Evolutionary conservation across 441 rosid genomes (phyloP).

Genomic region (Croton setiger): DNA sequence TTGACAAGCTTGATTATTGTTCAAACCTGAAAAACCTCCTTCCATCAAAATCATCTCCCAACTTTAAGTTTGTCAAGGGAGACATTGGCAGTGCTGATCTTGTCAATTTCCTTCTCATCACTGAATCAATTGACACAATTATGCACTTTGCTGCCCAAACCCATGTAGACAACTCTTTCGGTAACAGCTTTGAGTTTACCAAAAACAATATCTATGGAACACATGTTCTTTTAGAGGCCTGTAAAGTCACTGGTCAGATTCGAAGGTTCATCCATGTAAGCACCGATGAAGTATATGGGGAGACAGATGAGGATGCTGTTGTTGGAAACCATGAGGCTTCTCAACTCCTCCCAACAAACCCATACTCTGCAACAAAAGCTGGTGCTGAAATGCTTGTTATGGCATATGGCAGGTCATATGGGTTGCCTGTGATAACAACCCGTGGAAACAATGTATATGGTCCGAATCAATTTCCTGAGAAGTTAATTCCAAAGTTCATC

Average conservation of each 20-base stretch:
- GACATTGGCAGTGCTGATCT: constrained; percentile 59
- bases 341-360: constrained; percentile 56
- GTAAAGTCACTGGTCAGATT: constrained; percentile 60
- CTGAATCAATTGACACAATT: constrained; percentile 51
- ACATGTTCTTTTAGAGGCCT: constrained; percentile 56
- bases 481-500: constrained; percentile 51
- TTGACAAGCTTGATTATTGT: constrained; percentile 94
- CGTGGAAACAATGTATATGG: constrained; percentile 64
- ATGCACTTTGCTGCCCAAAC: constrained; percentile 68
- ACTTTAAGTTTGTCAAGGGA: constrained; percentile 82
- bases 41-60: constrained; percentile 67
- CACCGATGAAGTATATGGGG: constrained; percentile 62
- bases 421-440: constrained; percentile 53
- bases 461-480: constrained; percentile 56
- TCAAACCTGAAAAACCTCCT: constrained; percentile 77
- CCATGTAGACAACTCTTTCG: constrained; percentile 57
- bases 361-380: constrained; percentile 57
- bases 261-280: constrained; percentile 64
- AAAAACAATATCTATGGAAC: constrained; percentile 58
- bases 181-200: constrained; percentile 60
- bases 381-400: constrained; percentile 64
- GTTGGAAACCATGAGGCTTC: constrained; percentile 60
- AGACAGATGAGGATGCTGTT: constrained; percentile 53
- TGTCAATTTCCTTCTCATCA: constrained; percentile 53
- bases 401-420: constrained; percentile 59